Evolutionary conservation across 352 stramenopile species (phyloP).

Genomic region (Globisporangium okanoganense): DNA sequence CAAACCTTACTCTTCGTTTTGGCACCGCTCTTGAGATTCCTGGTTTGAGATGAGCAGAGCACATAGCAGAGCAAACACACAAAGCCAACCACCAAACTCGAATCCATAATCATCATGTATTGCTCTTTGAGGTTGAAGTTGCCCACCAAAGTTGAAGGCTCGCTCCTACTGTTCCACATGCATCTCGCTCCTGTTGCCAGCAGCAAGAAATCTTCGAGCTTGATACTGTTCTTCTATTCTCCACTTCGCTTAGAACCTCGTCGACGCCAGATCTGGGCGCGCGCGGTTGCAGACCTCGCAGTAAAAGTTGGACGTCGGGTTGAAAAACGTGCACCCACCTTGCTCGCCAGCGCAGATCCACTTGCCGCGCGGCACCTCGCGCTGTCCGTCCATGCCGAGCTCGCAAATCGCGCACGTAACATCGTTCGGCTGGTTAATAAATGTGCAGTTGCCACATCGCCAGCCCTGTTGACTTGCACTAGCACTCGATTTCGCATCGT

Average conservation of each 20-base stretch:
- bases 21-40: too few relatives aligned
- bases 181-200: too few relatives aligned
- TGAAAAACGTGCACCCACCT: constrained; percentile 88
- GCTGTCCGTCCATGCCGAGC: constrained; percentile 72
- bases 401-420: constrained; percentile 78
- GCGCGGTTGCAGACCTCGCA: constrained; percentile 89
- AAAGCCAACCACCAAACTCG: too few relatives aligned
- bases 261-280: constrained; percentile 66
- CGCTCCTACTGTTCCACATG: too few relatives aligned
- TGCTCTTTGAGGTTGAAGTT: too few relatives aligned
- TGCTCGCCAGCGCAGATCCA: constrained; percentile 84
- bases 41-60: too few relatives aligned
- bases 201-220: too few relatives aligned
- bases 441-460: constrained; percentile 84
- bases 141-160: too few relatives aligned
- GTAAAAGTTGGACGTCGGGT: constrained; percentile 77
- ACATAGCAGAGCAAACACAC: too few relatives aligned
- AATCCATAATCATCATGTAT: too few relatives aligned
- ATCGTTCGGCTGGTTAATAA: constrained; percentile 77
- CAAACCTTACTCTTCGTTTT: too few relatives aligned
- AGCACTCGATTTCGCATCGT: constrained; percentile 15
- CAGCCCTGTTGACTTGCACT: constrained; percentile 49
- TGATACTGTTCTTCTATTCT: not conserved
- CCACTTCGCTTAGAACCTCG: constrained; percentile 48
- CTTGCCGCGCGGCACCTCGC: constrained; percentile 75